Conservation (phyloP, 805 yeast genomes). For the Hanseniaspora hatyaiensis region DNA sequence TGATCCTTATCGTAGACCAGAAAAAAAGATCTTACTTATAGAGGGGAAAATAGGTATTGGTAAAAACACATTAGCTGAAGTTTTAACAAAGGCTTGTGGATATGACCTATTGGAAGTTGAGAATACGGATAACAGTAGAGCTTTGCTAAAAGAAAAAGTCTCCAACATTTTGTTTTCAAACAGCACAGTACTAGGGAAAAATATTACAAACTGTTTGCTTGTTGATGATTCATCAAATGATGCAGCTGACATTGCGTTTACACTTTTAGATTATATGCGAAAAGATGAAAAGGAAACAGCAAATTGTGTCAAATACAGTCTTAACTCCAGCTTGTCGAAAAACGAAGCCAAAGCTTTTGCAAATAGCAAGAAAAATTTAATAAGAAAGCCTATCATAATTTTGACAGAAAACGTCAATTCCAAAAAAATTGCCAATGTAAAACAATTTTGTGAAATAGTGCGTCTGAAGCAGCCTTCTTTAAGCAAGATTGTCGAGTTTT, state of each 20-base stretch:
- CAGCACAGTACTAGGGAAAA: conserved; percentile 46
- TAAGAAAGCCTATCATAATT: conserved; percentile 79
- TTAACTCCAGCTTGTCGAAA: conserved; percentile 6
- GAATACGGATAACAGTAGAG: conserved; percentile 71
- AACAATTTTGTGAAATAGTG: conserved; percentile 63
- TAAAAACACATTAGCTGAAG: conserved; percentile 78
- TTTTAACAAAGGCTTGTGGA: conserved; percentile 70
- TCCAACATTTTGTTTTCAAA: conserved; percentile 48
- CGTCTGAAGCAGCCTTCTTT: conserved; percentile 49
- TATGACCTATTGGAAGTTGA: conserved; percentile 73
- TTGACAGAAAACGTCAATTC: conserved; percentile 82
- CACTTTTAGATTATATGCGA: conserved; percentile 44
- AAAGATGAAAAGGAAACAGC: conserved; percentile 45
- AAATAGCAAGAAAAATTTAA: conserved; percentile 27
- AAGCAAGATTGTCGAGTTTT: conserved; percentile 36
- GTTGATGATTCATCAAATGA: conserved; percentile 65
- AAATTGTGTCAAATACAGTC: conserved; percentile 20
- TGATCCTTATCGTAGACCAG: conserved; percentile 51
- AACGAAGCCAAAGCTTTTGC: conserved; percentile 29
- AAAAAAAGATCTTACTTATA: conserved; percentile 52
- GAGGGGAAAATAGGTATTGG: conserved; percentile 95
- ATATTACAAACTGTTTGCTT: conserved; percentile 79
- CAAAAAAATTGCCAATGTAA: conserved; percentile 58
- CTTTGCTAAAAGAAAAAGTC: conserved; percentile 44
- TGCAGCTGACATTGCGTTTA: conserved; percentile 43